Evolutionary conservation across 768 basidiomycete species (phyloP), one percentile per base, ranked within the genome.

Genomic region (Tricholoma sp.): DNA sequence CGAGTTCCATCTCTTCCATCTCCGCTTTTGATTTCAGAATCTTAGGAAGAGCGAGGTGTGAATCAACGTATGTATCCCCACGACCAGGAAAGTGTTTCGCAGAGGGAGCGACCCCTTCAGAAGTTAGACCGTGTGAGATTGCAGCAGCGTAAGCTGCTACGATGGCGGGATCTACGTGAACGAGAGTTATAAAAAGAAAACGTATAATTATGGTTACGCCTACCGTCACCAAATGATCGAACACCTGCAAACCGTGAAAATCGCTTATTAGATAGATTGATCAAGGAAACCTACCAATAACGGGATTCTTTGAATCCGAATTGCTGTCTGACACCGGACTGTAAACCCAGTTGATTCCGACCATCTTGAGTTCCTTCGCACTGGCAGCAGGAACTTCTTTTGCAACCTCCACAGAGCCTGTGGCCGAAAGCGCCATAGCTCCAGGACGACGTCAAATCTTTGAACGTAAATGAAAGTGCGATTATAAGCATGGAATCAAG

Each of bases 61-160:
- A 87, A 63, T 89, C 88, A 47, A 87, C 73, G 55, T 83, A 77
- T 1, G 87, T 89, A 55, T 89, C 86, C 0, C 88, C 86, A 59
- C 89, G 88, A 0, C 88, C 88, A 0, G 86, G 87, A 62, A 88
- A 88, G 63, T 89, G 88, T 63, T 88, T 89, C 2, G 79, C 79
- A 21, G 76, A 83, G 0, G 88, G 79, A 2, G 86, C 85, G 9
- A 89, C 69, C 1, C 78, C 78, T 0, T 74, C 70, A 4, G 74
- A 63, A 0, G 74, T 71, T 16, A 86, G 73, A 3, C 85, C 86
- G 1, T 64, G 64, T 37, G 74, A 71, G 14, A 79, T 81, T 0
- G 82, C 81, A 0, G 63, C 57, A 0, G 77, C 81, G 55, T 78
- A 85, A 43, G 67, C 59, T 0, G 77, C 74, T 3, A 87, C 88